Evolutionary conservation across 257 asterid species (phyloP), one percentile per base, ranked within the genome.

Genomic region (Plectranthus barbatus): DNA sequence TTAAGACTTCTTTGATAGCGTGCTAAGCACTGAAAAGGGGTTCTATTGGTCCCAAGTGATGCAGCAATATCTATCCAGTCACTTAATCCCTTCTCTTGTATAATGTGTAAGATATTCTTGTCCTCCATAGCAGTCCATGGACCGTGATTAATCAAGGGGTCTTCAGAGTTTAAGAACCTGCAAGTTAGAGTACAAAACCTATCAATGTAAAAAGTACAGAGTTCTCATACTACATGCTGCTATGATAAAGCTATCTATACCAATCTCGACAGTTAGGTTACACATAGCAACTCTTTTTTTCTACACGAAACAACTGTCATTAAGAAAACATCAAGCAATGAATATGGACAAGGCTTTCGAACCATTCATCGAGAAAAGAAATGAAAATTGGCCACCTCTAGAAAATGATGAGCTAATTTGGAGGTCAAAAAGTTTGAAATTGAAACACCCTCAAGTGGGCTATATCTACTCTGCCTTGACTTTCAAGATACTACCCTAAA

Each of bases 1-100:
- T 90, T 93, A 23, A 93, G 95, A 72, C 99, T 93, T 73, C 99
- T 85, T 54, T 93, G 99, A 68, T 85, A 93, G 39, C 93, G 99
- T 66, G 95, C 83, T 78, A 93, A 77, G 82, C 97, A 93, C 80
- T 87, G 96, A 73, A 79, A 93, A 1, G 99, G 96, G 59, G 97
- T 93, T 72, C 97, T 85, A 57, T 75, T 83, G 59, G 93, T 86
- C 60, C 84, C 90, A 75, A 90, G 70, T 51, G 83, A 80, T 62
- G 69, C 78, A 74, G 97, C 86, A 69, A 87, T 90, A 69, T 90
- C 94, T 15, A 87, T 80, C 99, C 97, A 93, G 76, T 90, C 76
- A 66, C 71, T 79, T 55, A 84, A 76, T 33, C 94, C 94, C 70
- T 77, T 84, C 65, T 78, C 82, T 69, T 83, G 95, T 59, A 92